Conservation (phyloP, 1,284 basidiomycete genomes). For the Boletus mariae region DNA sequence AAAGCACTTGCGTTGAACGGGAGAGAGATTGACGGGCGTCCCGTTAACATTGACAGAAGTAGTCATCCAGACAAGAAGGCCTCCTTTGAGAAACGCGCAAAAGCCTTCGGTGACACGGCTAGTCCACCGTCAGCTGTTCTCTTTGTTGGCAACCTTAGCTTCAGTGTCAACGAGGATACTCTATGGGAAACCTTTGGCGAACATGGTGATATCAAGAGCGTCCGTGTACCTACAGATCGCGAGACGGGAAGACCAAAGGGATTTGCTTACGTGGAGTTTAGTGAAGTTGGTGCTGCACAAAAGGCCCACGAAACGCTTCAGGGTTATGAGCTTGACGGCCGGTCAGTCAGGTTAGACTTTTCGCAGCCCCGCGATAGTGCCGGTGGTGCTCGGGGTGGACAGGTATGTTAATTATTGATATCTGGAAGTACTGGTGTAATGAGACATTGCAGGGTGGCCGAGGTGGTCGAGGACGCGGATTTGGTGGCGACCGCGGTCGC, state of each 20-base stretch:
- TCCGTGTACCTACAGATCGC: constrained; percentile 90
- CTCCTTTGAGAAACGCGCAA: constrained; percentile 66
- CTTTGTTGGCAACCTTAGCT: constrained; percentile 92
- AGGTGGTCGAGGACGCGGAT: constrained; percentile 39
- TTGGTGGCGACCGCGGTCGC: constrained; percentile 23
- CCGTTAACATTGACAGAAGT: constrained; percentile 85
- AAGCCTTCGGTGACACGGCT: constrained; percentile 70
- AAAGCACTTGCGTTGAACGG: constrained; percentile 77
- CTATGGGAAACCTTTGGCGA: constrained; percentile 93
- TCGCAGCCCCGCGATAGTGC: constrained; percentile 77
- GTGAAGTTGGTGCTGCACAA: constrained; percentile 75
- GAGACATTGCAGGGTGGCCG: constrained; percentile 22
- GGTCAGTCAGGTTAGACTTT: constrained; percentile 83
- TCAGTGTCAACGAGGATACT: constrained; percentile 75
- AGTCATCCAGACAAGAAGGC: constrained; percentile 54
- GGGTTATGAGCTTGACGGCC: constrained; percentile 81
- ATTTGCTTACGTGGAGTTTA: constrained; percentile 96
- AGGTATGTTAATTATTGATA: constrained; percentile 32
- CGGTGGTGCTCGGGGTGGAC: constrained; percentile 50
- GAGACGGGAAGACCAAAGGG: constrained; percentile 92
- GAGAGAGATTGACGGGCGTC: constrained; percentile 89
- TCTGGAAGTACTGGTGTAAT: constrained; percentile 19
- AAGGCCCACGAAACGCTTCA: constrained; percentile 73
- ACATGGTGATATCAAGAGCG: constrained; percentile 84
- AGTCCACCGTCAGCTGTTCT: constrained; percentile 76